Percentiles rank a stretch among this genome's conserved stretches.
These are phyloP conservation scores for Ophiostoma sp. DNA, from an alignment of 2,329 filamentous ascomycete genomes.

Conservation along the genomic window DNA sequence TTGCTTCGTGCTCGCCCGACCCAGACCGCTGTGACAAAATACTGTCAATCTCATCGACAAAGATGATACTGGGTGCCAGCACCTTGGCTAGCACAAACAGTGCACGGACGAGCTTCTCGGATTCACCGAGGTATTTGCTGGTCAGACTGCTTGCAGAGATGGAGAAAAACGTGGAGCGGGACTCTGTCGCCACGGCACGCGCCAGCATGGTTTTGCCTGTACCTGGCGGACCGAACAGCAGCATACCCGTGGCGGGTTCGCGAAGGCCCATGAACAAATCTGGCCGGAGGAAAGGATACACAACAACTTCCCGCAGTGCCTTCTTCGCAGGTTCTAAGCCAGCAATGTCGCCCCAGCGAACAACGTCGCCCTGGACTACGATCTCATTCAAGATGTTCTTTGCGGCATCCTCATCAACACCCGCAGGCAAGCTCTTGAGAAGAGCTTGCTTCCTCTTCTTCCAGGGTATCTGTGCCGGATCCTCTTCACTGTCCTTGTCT, in stretches of 20 bases:
- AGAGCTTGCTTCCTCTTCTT: constrained; percentile 58
- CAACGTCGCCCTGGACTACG: constrained; percentile 87
- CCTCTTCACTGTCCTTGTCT: constrained; percentile 18
- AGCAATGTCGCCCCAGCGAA: constrained; percentile 90
- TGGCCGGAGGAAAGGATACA: constrained; percentile 91
- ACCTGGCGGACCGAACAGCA: constrained; percentile 93
- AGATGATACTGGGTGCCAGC: constrained; percentile 91
- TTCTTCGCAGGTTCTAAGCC: constrained; percentile 86
- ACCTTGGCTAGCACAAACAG: constrained; percentile 85
- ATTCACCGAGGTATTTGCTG: constrained; percentile 93
- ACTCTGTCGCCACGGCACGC: constrained; percentile 89
- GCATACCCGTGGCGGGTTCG: constrained; percentile 89
- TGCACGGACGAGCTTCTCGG: constrained; percentile 90
- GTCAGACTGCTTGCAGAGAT: constrained; percentile 92
- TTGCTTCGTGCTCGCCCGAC: constrained; percentile 85
- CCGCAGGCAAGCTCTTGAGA: constrained; percentile 71
- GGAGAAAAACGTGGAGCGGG: constrained; percentile 90
- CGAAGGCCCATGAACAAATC: constrained; percentile 94
- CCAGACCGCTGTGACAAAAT: constrained; percentile 78
- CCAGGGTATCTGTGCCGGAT: constrained; percentile 38
- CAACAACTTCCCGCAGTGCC: constrained; percentile 88
- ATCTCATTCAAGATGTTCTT: constrained; percentile 95
- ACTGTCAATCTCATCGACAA: constrained; percentile 97
- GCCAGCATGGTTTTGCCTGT: constrained; percentile 99
- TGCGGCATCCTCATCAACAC: constrained; percentile 75